Conservation (phyloP, 1,284 basidiomycete genomes). For the Fomitopsis pinicola region DNA sequence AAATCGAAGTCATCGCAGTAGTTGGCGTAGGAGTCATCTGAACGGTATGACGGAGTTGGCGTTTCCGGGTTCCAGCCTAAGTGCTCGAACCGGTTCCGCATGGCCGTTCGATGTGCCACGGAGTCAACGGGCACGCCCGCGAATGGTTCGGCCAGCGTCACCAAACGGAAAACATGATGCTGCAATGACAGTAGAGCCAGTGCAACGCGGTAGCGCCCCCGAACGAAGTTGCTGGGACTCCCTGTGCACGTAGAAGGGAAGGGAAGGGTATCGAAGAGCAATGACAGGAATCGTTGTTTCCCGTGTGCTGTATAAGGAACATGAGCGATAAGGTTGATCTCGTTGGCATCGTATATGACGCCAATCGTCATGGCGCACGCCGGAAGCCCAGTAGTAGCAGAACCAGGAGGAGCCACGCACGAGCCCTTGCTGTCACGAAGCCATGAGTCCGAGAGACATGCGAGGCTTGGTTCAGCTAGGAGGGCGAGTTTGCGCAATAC, state of each 20-base stretch:
- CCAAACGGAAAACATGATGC: too few relatives aligned
- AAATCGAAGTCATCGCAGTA: too few relatives aligned
- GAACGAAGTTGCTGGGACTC: not conserved
- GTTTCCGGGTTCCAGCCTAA: too few relatives aligned
- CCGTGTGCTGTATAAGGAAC: not conserved
- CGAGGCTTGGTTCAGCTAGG: not conserved
- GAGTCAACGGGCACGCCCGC: too few relatives aligned
- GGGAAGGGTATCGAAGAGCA: not conserved
- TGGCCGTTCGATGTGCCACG: not conserved
- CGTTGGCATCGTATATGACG: not conserved
- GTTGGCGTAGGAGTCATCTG: too few relatives aligned
- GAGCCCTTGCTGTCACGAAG: not conserved
- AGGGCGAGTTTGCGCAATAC: not conserved
- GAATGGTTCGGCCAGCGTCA: not conserved
- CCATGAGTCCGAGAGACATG: not conserved
- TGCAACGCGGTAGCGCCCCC: not conserved
- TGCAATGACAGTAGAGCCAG: too few relatives aligned
- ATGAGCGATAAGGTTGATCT: not conserved
- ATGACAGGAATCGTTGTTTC: not conserved
- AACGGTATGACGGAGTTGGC: too few relatives aligned
- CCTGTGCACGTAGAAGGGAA: not conserved
- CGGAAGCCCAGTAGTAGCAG: not conserved
- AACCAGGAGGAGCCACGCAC: not conserved
- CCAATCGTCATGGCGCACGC: not conserved
- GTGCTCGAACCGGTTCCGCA: not conserved